phyloP scores from a whole-genome alignment of 176 grass and related monocot species.

The Carex scoparia region DNA sequence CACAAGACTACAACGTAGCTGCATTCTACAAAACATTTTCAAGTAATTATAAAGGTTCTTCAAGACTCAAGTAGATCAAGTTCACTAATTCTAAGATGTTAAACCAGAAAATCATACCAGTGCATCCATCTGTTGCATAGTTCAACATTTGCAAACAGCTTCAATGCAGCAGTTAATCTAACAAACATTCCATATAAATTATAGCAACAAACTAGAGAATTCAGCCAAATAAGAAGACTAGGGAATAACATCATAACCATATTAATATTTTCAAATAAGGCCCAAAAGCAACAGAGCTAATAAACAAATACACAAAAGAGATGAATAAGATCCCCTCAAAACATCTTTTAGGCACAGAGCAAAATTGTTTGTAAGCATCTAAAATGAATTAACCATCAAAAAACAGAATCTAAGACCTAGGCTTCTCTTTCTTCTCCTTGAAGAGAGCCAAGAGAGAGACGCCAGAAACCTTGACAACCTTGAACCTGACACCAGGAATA shows the following conservation, averaged over 20 bases:
- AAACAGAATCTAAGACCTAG: constrained; percentile 17
- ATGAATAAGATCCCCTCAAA: neutral
- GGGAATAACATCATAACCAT: neutral
- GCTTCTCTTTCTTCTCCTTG: constrained; percentile 27
- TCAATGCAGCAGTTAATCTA: neutral
- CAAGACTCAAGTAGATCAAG: no score
- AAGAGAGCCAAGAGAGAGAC: constrained; percentile 20
- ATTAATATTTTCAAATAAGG: neutral
- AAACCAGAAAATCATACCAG: neutral
- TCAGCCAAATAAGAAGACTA: neutral
- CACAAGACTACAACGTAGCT: no score
- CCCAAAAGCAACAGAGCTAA: neutral
- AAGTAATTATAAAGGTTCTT: no score
- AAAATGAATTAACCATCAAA: neutral
- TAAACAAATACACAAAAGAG: neutral
- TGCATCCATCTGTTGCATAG: no score
- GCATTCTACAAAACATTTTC: no score
- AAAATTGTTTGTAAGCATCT: neutral
- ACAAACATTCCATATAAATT: neutral
- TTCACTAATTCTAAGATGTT: no score
- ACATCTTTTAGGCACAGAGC: neutral
- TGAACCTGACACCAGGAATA: constrained; percentile 26
- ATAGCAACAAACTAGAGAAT: neutral
- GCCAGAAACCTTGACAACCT: constrained; percentile 20
- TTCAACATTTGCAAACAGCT: neutral